Evolutionary conservation across 352 stramenopile genomes (phyloP), one percentile per base, ranked within the genome.

Genomic region (Globisporangium megalacanthum): DNA sequence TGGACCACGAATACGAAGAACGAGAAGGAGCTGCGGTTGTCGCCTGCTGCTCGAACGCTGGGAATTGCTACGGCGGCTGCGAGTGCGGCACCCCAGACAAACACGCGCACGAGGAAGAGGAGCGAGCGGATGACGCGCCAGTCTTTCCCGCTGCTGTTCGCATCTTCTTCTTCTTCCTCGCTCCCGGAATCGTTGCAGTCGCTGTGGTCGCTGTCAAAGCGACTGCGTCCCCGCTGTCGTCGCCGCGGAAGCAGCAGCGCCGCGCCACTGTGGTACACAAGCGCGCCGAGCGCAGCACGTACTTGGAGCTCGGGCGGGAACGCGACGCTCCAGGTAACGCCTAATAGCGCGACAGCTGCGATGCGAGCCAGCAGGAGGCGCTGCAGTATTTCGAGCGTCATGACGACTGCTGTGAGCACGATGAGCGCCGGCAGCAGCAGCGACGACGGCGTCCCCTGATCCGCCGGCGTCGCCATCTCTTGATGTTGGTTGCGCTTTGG

Each of bases 351-450:
- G 8, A 70, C 70, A 2, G 77, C 64, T 1, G 83, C 54, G 15
- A 69, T 48, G 31, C 79, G 75, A 33, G 77, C 75, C 1, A 80
- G 49, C 42, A 82, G 56, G 49, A 80, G 65, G 0, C 57, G 68
- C 37, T 74, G 75, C 52, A 86, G 68, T 58, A 89, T 82, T 69
- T 89, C 79, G 25, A 89, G 77, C 54, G 77, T 83, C 25, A 88
- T 61, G 25, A 86, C 65, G 33, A 59, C 22, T 39, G 77, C 59
- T 41, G 61, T 60, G 22, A 79, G 58, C 61, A 89, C 49, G 56
- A 88, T 69, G 45, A 89, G 72, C 56, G 36, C 62, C 6, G 79
- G 69, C 36, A 84, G 55, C 51, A 75, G 35, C 47, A 22, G 14
- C 20, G 45, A 35, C 8, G 25, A 29, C 25, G 25, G 25, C 25